Percentiles rank a stretch among this genome's conserved stretches.
These are phyloP conservation scores for Phytophthora kernoviae DNA, from an alignment of 352 stramenopile species.

Conservation along the genomic window DNA sequence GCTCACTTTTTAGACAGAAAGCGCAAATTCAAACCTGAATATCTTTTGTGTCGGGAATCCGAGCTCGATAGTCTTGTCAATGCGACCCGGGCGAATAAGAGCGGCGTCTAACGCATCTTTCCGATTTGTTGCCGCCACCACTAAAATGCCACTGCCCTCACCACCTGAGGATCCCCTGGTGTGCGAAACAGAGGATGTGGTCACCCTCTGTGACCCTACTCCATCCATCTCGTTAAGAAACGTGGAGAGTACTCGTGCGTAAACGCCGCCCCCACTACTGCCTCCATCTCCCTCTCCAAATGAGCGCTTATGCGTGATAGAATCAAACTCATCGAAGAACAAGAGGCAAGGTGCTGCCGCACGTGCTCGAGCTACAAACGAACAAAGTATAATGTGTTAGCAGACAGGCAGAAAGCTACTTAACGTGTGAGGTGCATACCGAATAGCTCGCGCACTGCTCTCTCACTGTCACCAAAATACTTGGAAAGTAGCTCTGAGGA, in stretches of 20 bases:
- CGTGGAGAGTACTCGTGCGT: constrained; percentile 80
- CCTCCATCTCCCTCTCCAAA: constrained; percentile 53
- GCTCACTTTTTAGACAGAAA: not conserved
- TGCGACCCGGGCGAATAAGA: constrained; percentile 76
- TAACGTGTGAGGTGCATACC: constrained; percentile 35
- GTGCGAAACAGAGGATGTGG: constrained; percentile 20
- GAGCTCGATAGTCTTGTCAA: constrained; percentile 77
- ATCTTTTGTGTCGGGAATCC: constrained; percentile 57
- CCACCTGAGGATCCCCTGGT: constrained; percentile 5
- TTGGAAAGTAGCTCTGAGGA: constrained; percentile 86
- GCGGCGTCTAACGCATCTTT: constrained; percentile 71
- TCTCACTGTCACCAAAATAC: constrained; percentile 89
- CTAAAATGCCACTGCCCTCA: constrained; percentile 51
- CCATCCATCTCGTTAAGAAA: constrained; percentile 90
- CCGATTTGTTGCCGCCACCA: constrained; percentile 80
- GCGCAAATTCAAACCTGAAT: constrained; percentile 26
- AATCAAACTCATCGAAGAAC: constrained; percentile 89
- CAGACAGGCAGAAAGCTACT: not conserved
- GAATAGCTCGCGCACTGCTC: constrained; percentile 80
- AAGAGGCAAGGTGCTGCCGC: constrained; percentile 74
- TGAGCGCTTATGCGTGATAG: constrained; percentile 79
- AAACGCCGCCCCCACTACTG: constrained; percentile 57
- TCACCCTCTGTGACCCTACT: constrained; percentile 45
- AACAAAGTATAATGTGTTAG: constrained; percentile 14
- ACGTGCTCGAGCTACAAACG: constrained; percentile 58